Percentiles rank a stretch among this genome's conserved stretches.
Evolutionary conservation across 106 monocot species (phyloP).

Genomic region (Dioscorea dumetorum): DNA sequence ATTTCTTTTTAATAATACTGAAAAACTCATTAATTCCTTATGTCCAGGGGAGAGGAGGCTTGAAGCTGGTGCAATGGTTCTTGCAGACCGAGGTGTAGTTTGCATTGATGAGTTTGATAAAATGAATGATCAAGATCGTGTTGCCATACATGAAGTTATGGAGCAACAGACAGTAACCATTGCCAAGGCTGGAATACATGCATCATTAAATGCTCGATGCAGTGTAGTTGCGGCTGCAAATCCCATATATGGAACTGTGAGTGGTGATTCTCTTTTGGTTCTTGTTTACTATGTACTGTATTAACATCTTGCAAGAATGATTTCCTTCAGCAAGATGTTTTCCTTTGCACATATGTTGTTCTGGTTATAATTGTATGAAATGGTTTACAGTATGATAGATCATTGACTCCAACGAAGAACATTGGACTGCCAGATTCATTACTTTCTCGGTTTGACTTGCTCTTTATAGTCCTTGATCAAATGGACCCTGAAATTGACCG

Average conservation of each 20-base stretch:
- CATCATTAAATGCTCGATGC: conserved; percentile 98
- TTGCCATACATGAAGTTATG: conserved; percentile 99
- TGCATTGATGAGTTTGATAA: conserved; percentile 99
- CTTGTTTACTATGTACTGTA: neutral
- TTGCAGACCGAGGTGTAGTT: conserved; percentile 98
- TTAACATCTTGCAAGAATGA: neutral
- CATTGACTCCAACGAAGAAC: conserved; percentile 94
- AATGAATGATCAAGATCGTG: conserved; percentile 98
- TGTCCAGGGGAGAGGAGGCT: conserved; percentile 89
- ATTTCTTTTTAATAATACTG: neutral
- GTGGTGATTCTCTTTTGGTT: conserved; percentile 7
- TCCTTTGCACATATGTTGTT: neutral
- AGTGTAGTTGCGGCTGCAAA: conserved; percentile 99
- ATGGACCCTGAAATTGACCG: conserved; percentile 98
- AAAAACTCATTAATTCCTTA: conserved; percentile 11
- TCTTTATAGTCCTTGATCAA: conserved; percentile 99
- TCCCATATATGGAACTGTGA: conserved; percentile 98
- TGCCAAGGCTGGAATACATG: conserved; percentile 99
- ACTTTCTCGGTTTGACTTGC: conserved; percentile 96
- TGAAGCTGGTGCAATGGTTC: conserved; percentile 99
- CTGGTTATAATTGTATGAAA: conserved; percentile 6
- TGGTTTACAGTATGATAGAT: conserved; percentile 82
- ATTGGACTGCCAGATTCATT: conserved; percentile 99
- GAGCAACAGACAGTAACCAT: conserved; percentile 99
- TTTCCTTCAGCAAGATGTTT: neutral